These are phyloP conservation scores for Fraxinus velutina DNA, from an alignment of 305 asterid genomes.

Conservation along the genomic window DNA sequence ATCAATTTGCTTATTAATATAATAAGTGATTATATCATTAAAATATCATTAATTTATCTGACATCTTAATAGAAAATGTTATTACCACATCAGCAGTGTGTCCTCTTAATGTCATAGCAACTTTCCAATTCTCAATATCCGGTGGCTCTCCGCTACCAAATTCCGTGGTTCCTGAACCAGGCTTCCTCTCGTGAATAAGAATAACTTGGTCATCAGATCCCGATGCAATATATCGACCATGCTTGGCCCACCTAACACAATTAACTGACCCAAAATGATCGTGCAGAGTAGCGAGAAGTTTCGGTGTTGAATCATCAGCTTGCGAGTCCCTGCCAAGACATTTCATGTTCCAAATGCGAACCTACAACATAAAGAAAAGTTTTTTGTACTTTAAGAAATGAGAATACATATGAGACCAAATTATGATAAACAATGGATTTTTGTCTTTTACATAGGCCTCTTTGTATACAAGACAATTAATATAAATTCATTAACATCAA, in stretches of 20 bases:
- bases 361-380: conserved; percentile 37
- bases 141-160: conserved; percentile 99
- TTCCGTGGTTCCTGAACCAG: conserved; percentile 93
- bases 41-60: neutral
- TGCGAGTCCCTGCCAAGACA: conserved; percentile 60
- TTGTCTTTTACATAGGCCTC: neutral
- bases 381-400: neutral
- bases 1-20: conserved; percentile 11
- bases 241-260: conserved; percentile 99
- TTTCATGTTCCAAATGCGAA: conserved; percentile 96
- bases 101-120: conserved; percentile 88
- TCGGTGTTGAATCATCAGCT: conserved; percentile 53
- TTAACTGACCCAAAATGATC: conserved; percentile 99
- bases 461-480: neutral
- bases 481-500: neutral
- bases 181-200: conserved; percentile 91
- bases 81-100: conserved; percentile 99
- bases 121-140: conserved; percentile 97
- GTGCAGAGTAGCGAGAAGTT: conserved; percentile 82
- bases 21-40: neutral
- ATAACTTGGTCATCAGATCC: conserved; percentile 99
- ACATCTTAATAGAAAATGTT: conserved; percentile 17
- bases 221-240: conserved; percentile 91
- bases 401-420: neutral
- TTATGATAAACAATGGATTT: neutral